Conservation (phyloP, 306 rosid genomes). For the Fragaria iinumae region DNA sequence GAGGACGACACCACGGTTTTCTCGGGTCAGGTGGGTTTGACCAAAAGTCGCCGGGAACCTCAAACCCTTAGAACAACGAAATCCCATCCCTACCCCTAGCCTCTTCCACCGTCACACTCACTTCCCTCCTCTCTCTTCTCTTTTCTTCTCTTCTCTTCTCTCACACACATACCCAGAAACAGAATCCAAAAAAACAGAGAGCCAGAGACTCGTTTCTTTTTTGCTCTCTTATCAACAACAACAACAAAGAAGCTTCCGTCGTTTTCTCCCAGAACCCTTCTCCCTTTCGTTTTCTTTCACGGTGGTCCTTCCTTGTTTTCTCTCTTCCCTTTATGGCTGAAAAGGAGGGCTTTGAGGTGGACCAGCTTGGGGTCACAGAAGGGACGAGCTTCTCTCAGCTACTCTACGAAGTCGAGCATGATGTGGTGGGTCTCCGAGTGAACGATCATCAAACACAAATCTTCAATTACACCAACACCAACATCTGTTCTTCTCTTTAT, state of each 20-base stretch:
- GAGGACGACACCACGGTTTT: slow-evolving; percentile 72
- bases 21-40: slow-evolving; percentile 88
- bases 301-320: background rate
- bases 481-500: slow-evolving; percentile 32
- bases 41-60: slow-evolving; percentile 53
- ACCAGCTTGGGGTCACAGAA: slow-evolving; percentile 37
- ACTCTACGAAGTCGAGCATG: slow-evolving; percentile 47
- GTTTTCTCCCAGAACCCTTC: slow-evolving; percentile 25
- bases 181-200: background rate
- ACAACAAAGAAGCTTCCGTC: slow-evolving; percentile 26
- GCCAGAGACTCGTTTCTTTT: slow-evolving; percentile 28
- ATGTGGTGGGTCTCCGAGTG: slow-evolving; percentile 28
- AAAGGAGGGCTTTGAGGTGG: slow-evolving; percentile 43
- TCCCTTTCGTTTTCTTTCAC: background rate
- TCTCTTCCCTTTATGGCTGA: slow-evolving; percentile 37
- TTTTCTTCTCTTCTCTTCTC: background rate
- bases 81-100: background rate
- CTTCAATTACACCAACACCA: slow-evolving; percentile 10
- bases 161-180: background rate
- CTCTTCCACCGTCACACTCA: slow-evolving; percentile 1
- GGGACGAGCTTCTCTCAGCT: slow-evolving; percentile 73
- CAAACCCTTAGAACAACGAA: background rate
- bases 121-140: background rate
- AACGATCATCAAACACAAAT: slow-evolving; percentile 35
- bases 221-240: slow-evolving; percentile 23